These are phyloP conservation scores for Amaranthus tricolor DNA, from an alignment of 179 eudicot species.

Conservation along the genomic window DNA sequence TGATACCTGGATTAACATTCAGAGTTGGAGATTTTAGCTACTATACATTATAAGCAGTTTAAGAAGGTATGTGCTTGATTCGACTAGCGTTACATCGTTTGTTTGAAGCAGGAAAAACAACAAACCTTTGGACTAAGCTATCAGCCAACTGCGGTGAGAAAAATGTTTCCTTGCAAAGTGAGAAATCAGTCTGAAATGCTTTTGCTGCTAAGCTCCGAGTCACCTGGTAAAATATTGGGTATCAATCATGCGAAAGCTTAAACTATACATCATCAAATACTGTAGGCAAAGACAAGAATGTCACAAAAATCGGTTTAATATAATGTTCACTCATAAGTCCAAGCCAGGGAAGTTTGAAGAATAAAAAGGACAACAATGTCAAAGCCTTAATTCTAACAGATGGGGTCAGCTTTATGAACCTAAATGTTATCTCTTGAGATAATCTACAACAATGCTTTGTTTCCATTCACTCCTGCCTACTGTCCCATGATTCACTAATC, in stretches of 20 bases:
- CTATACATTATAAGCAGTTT: background rate
- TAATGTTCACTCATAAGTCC: background rate
- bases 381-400: too few species aligned
- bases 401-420: too few species aligned
- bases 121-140: conserved; percentile 59
- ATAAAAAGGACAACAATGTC: background rate
- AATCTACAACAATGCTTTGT: too few species aligned
- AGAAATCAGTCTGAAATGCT: conserved; percentile 81
- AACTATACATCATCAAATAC: background rate
- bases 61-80: background rate
- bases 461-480: too few species aligned
- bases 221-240: conserved; percentile 48
- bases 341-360: background rate
- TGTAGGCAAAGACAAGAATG: background rate
- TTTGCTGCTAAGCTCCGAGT: conserved; percentile 94
- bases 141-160: conserved; percentile 77
- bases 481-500: too few species aligned
- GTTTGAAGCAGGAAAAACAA: background rate
- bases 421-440: too few species aligned
- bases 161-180: conserved; percentile 85
- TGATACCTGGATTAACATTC: conserved; percentile 54
- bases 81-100: background rate
- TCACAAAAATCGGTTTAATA: background rate
- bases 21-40: conserved; percentile 5
- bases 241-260: background rate